Base-by-base conservation (phyloP, 2,329 filamentous ascomycete genomes). In the Sporothrix protearum region DNA sequence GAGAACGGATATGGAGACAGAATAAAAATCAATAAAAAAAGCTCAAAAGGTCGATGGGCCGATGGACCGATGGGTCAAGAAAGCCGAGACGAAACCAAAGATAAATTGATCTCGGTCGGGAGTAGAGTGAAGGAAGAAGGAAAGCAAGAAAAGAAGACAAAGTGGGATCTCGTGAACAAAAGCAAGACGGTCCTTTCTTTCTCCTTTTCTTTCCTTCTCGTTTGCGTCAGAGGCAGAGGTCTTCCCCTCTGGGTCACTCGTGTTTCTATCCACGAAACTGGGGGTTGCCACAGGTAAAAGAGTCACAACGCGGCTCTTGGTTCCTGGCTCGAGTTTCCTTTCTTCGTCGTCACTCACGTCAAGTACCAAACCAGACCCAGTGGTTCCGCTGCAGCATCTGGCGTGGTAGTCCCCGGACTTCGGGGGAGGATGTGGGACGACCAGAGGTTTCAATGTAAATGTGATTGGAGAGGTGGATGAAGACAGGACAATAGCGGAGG, bases 381-480 rank as follows among this genome's bases (percentile, higher is more conserved):
- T n/a, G 63, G 63, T 49, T n/a, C 25, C 42, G 19, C 42, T 66
- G 63, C 63, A 49, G 42, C 39, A 49, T 47, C 36, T 64, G 59
- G 36, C 25, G 63, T 22, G 16, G 33, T 47, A 42, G 36, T 25
- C 63, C 63, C 63, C 63, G 42, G 63, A 66, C 22, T 66, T 42
- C 49, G 63, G 63, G 49, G 42, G 63, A 49, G 42, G 63, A 66
- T 45, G 59, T 64, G 59, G 59, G 59, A 45, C 36, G 22, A 25
- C 14, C 59, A 36, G 36, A 64, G 59, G 59, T 28, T 28, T 45
- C 47, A 36, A 14, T 33, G 30, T 22, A n/a, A 30, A 55, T 69
- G n/a, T 30, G 14, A 30, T 16, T 28, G 66, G 22, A 57, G 36
- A 33, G 22, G 49, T 53, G 49, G 49, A 53, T 9, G 49, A 28